Evolutionary conservation across 257 asterid species (phyloP).

Genomic region (Solanum ossicruentum): DNA sequence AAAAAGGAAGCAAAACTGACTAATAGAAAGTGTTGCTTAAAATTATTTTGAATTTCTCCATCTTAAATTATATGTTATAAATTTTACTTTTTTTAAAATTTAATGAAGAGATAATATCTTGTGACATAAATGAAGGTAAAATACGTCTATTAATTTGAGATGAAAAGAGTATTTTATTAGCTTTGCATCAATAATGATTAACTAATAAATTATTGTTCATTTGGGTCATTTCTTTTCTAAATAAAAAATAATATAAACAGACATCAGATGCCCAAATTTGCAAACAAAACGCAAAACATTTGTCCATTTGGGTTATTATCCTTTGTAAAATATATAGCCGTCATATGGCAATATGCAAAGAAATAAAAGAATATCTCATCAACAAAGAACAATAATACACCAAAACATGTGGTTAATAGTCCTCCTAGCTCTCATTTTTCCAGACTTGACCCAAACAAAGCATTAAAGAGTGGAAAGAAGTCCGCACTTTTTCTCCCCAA

Average conservation of each 20-base stretch:
- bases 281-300: not conserved
- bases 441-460: not conserved
- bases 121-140: too few species aligned
- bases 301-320: not conserved
- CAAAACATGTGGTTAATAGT: conserved; percentile 11
- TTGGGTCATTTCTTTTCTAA: not conserved
- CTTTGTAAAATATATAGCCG: not conserved
- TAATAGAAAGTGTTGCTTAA: too few species aligned
- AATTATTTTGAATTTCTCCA: too few species aligned
- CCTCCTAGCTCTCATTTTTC: not conserved
- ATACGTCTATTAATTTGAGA: too few species aligned
- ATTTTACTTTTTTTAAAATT: too few species aligned
- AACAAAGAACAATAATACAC: not conserved
- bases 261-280: not conserved
- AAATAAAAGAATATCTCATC: not conserved
- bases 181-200: not conserved
- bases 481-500: not conserved
- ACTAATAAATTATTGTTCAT: not conserved
- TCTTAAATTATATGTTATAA: too few species aligned
- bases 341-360: not conserved
- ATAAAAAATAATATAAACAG: not conserved
- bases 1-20: too few species aligned
- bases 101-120: too few species aligned
- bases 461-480: not conserved
- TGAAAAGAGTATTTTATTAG: not conserved